Evolutionary conservation across 768 basidiomycete species (phyloP), one percentile per base, ranked within the genome.

Genomic region (Trametes elegans): DNA sequence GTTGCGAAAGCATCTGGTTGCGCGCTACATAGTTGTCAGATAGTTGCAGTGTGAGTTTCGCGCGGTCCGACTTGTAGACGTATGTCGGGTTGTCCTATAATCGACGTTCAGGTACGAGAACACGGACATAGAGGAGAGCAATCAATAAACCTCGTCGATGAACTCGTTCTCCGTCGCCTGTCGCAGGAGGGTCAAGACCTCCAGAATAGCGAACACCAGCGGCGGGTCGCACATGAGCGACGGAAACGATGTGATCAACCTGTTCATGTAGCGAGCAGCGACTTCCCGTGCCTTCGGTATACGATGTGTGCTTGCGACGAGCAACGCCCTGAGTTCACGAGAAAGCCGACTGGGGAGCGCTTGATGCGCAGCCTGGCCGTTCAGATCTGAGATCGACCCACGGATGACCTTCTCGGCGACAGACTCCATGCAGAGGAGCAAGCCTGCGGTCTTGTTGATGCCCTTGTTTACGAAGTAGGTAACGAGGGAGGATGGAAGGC

Each of bases 151-250:
- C 82, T 98, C 96, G 71, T 98, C 93, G 3, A 82, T 73, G 62
- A 84, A 93, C 72, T 97, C 93, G 57, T 93, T 89, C 70, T 98
- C 92, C 64, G 91, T 93, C 0, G 93, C 85, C 43, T 85, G 81
- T 55, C 93, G 83, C 59, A 98, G 74, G 8, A 98, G 76, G 0
- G 97, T 98, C 55, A 99, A 77, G 40, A 92, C 87, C 65, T 99
- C 96, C 34, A 98, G 76, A 43, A 98, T 88, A 34, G 90, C 84
- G 61, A 88, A 93, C 6, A 98, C 89, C 11, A 98, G 79, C 9
- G 85, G 78, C 3, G 87, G 82, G 64, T 95, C 88, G 70, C 96
- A 98, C 83, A 97, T 89, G 45, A 99, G 75, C 13, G 94, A 93
- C 2, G 97, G 94, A 71, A 98, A 98, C 1, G 89, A 91, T 7